Percentiles rank a stretch among this genome's conserved stretches.
Evolutionary conservation across 2,329 filamentous ascomycete genomes (phyloP).

Genomic region (Fusarium subtropicale): DNA sequence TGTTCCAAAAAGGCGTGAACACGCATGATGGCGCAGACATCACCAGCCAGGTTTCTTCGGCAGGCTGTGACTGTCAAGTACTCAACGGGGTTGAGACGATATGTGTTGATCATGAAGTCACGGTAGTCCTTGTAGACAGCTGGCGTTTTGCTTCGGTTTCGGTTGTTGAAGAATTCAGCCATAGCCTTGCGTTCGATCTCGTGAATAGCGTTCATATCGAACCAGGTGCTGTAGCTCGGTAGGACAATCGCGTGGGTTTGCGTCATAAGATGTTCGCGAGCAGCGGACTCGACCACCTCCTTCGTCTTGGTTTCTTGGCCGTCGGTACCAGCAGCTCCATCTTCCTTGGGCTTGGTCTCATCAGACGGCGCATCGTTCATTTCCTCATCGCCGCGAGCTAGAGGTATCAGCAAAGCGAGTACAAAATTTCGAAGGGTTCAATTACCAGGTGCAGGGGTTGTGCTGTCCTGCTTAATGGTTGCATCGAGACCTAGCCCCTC

Average conservation of each 20-base stretch:
- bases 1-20: constrained; percentile 98
- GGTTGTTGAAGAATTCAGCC: constrained; percentile 97
- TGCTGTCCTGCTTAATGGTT: constrained; percentile 70
- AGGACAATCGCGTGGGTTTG: constrained; percentile 97
- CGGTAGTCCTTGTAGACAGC: constrained; percentile 98
- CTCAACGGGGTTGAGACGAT: constrained; percentile 93
- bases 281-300: constrained; percentile 83
- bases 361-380: constrained; percentile 75
- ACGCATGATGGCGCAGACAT: constrained; percentile 99
- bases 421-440: constrained; percentile 70
- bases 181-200: constrained; percentile 93
- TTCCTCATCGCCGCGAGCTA: constrained; percentile 78
- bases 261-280: constrained; percentile 89
- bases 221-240: constrained; percentile 98
- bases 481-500: constrained; percentile 61
- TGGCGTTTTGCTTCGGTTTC: constrained; percentile 97
- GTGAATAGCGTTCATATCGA: constrained; percentile 95
- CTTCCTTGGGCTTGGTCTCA: constrained; percentile 63
- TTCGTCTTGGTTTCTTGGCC: constrained; percentile 77
- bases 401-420: constrained; percentile 67
- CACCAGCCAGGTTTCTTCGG: constrained; percentile 91
- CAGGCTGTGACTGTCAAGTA: constrained; percentile 98
- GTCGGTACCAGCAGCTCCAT: constrained; percentile 61
- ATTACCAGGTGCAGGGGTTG: constrained; percentile 66
- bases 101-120: constrained; percentile 99